Evolutionary conservation across 257 asterid genomes (phyloP), one percentile per base, ranked within the genome.

Genomic region (Ligustrum vulgare): DNA sequence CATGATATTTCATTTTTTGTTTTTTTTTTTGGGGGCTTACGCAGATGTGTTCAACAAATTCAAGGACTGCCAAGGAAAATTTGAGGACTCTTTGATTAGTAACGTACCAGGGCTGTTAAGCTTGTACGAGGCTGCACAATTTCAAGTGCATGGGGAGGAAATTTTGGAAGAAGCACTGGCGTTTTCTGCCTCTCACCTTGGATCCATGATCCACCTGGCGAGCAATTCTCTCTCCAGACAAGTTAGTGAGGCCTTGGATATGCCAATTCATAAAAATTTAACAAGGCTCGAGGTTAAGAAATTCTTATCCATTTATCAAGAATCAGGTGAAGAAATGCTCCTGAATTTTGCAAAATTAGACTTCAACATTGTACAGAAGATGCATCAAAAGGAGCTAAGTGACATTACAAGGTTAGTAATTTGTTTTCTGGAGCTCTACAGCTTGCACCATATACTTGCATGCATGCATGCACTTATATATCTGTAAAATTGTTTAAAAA

Each of bases 61-160:
- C 70, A 75, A 4, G 34, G 71, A 80, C 1, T 4, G 25, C 23
- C 54, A 79, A 12, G 86, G 69, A 12, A 70, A 60, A 18, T 75
- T 81, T 4, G 6, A 75, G 4, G 77, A 74, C 68, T 51, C 71
- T 0, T 18, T 60, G 33, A 3, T 28, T 0, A 67, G 5, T 1
- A 64, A 83, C 4, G 60, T 66, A 1, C 25, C 43, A 9, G 86
- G 84, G 13, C 7, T 85, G 68, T 45, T 85, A n/a, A 71, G 84
- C 49, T 58, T 85, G 60, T 85, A 69, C 8, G 88, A 83, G 75
- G 86, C 88, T 6, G 22, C 84, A 34, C 58, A 81, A 35, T 74
- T 49, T 35, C 34, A 73, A 39, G 79, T 75, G 9, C 73, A 73
- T 0, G 77, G 36, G 9, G 79, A 79, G 56, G 34, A 72, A 63